These are phyloP conservation scores for Terfezia claveryi DNA, from an alignment of 495 filamentous ascomycete species.

Conservation along the genomic window DNA sequence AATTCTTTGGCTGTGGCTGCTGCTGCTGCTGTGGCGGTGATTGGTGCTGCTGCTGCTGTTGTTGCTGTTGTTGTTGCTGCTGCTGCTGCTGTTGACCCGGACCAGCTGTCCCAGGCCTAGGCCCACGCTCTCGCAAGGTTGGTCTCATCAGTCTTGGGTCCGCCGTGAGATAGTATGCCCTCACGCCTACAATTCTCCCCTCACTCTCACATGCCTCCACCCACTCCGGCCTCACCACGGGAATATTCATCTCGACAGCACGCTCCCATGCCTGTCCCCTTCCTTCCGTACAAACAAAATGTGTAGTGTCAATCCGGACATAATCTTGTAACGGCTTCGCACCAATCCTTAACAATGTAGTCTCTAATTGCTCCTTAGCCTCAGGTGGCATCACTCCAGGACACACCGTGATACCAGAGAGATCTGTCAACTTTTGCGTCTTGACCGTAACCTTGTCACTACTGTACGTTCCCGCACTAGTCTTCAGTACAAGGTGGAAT, in stretches of 20 bases:
- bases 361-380: conserved; percentile 47
- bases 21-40: too few species aligned
- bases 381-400: conserved; percentile 62
- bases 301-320: conserved; percentile 91
- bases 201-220: conserved; percentile 81
- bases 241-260: conserved; percentile 93
- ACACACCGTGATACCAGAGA: conserved; percentile 88
- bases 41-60: too few species aligned
- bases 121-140: neutral
- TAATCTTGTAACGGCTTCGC: conserved; percentile 64
- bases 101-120: conserved; percentile 9
- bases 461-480: conserved; percentile 65
- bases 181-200: conserved; percentile 79
- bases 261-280: conserved; percentile 80
- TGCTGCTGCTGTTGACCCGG: conserved; percentile 6
- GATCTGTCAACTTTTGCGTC: conserved; percentile 97
- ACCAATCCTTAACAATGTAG: conserved; percentile 67
- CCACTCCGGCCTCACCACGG: conserved; percentile 95
- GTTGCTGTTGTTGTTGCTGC: conserved; percentile 8
- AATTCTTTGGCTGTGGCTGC: neutral
- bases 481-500: conserved; percentile 81
- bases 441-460: conserved; percentile 67
- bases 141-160: conserved; percentile 29
- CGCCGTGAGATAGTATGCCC: conserved; percentile 87
- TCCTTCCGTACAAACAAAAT: conserved; percentile 96